Percentiles rank a stretch among this genome's conserved stretches.
Conservation (phyloP, 2,329 filamentous ascomycete species). For the Verticillium tricorpus region DNA sequence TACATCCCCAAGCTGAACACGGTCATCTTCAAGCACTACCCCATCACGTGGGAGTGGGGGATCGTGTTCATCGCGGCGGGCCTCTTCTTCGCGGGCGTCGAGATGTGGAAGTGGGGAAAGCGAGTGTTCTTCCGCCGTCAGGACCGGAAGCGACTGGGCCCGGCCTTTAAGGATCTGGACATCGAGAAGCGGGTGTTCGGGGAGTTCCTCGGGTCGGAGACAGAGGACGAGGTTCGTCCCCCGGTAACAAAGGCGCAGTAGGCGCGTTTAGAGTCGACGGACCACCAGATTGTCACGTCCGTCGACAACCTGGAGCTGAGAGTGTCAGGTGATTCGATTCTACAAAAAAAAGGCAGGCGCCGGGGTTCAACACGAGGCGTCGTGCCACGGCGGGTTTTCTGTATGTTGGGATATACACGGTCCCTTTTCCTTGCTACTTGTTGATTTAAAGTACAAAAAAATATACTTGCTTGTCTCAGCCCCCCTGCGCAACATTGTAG, state of each 20-base stretch:
- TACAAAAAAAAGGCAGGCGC: neutral
- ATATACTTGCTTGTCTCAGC: too few relatives aligned
- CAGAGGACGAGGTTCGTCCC: neutral
- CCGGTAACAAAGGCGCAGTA: neutral
- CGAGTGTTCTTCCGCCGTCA: conserved; percentile 32
- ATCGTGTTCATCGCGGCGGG: conserved; percentile 51
- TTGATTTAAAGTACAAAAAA: neutral
- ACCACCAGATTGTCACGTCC: neutral
- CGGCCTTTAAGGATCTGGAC: conserved; percentile 31
- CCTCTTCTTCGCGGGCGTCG: conserved; percentile 55
- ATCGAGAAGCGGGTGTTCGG: conserved; percentile 35
- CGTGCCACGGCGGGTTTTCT: neutral
- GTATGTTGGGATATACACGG: neutral
- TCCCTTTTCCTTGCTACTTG: neutral
- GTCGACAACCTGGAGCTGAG: neutral
- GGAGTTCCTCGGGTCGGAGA: conserved; percentile 24
- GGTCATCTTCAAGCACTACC: conserved; percentile 55
- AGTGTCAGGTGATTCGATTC: too few relatives aligned
- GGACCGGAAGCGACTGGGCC: conserved; percentile 13
- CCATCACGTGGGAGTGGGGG: conserved; percentile 60
- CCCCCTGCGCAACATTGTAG: too few relatives aligned
- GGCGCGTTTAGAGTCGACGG: neutral
- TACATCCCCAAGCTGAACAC: conserved; percentile 59
- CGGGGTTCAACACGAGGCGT: neutral
- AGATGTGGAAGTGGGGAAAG: conserved; percentile 56